These are phyloP conservation scores for Fraxinus pennsylvanica DNA, from an alignment of 257 asterid species.

Conservation along the genomic window DNA sequence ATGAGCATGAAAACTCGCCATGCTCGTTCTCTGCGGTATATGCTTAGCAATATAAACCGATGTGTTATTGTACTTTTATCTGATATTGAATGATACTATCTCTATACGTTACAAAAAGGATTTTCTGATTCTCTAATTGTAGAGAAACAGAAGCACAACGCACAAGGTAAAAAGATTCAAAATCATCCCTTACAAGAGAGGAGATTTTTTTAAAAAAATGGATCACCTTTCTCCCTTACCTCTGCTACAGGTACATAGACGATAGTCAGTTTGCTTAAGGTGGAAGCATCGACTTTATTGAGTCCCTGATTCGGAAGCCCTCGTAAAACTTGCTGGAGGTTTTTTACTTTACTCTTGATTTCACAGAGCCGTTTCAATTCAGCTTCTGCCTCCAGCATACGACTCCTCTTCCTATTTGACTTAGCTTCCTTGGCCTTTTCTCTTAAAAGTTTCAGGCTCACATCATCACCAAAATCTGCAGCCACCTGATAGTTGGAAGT, in stretches of 20 bases:
- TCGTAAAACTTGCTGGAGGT: conserved; percentile 49
- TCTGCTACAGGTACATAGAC: conserved; percentile 77
- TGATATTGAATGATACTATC: conserved; percentile 13
- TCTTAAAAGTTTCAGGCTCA: conserved; percentile 65
- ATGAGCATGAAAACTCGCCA: no score
- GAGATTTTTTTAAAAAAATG: neutral
- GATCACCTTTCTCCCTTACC: conserved; percentile 65
- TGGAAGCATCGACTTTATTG: conserved; percentile 35
- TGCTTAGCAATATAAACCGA: no score
- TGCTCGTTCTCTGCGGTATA: no score
- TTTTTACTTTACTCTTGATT: conserved; percentile 65
- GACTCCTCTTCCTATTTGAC: conserved; percentile 38
- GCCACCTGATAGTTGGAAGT: conserved; percentile 41
- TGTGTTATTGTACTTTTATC: neutral
- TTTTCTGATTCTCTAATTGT: conserved; percentile 31
- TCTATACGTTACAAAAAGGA: conserved; percentile 21
- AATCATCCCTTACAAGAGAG: conserved; percentile 12
- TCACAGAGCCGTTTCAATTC: conserved; percentile 78
- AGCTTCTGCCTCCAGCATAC: conserved; percentile 47
- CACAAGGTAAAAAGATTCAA: neutral
- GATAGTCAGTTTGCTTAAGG: conserved; percentile 38
- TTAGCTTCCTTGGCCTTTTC: conserved; percentile 66
- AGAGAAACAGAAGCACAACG: conserved; percentile 25
- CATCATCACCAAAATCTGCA: conserved; percentile 65
- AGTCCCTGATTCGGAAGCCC: conserved; percentile 41